A percentile compares a stretch with the other conserved stretches of the same genome.
These are phyloP conservation scores for Pistacia atlantica DNA, from an alignment of 345 rosid genomes.

Conservation along the genomic window DNA sequence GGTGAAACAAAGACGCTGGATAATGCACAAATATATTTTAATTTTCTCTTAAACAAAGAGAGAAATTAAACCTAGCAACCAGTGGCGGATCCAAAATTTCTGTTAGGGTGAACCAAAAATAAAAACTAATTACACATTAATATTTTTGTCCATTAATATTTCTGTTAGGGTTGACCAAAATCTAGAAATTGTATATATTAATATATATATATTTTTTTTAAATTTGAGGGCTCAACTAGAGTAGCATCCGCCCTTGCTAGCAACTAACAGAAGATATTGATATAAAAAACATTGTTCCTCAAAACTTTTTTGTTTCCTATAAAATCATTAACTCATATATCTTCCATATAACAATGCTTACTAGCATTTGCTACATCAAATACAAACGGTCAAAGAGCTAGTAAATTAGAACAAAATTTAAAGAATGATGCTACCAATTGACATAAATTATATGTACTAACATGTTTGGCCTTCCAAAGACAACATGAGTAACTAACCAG, in stretches of 20 bases:
- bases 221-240: too few relatives aligned
- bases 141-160: too few relatives aligned
- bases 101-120: too few relatives aligned
- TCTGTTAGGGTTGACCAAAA: too few relatives aligned
- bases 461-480: neutral
- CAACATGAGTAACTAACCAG: conserved; percentile 10
- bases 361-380: neutral
- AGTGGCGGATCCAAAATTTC: too few relatives aligned
- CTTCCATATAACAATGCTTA: neutral
- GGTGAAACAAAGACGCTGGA: too few relatives aligned
- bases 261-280: neutral
- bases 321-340: too few relatives aligned
- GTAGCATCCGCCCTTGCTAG: neutral
- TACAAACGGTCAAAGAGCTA: neutral
- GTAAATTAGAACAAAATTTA: neutral
- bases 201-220: too few relatives aligned
- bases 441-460: neutral
- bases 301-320: neutral
- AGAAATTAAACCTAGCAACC: neutral
- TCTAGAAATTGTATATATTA: too few relatives aligned
- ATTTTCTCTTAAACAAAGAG: too few relatives aligned
- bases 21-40: too few relatives aligned
- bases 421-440: neutral
- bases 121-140: too few relatives aligned
- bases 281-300: neutral